Evolutionary conservation across 1,284 basidiomycete genomes (phyloP).

Genomic region (Retiboletus flavoniger): DNA sequence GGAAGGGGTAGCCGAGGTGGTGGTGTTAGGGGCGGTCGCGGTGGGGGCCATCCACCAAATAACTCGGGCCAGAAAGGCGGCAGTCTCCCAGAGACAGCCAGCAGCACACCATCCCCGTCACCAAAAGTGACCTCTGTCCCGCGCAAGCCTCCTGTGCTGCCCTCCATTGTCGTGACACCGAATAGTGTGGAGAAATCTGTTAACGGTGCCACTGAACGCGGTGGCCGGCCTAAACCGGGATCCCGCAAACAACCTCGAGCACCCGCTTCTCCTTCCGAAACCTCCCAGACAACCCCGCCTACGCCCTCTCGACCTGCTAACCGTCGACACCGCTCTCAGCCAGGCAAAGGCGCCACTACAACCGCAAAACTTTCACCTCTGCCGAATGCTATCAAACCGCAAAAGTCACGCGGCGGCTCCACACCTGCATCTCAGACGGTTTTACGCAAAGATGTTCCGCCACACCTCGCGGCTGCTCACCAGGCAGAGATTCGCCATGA

Average conservation of each 20-base stretch:
- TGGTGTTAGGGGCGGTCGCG: slow-evolving; percentile 30
- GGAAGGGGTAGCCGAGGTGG: slow-evolving; percentile 37
- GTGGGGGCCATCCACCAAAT: slow-evolving; percentile 30
- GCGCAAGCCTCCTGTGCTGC: slow-evolving; percentile 20
- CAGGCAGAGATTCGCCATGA: slow-evolving; percentile 52
- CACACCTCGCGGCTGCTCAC: slow-evolving; percentile 51
- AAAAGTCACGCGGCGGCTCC: slow-evolving; percentile 18
- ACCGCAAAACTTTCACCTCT: slow-evolving; percentile 16
- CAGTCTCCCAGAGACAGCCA: slow-evolving; percentile 19
- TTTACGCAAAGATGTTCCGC: slow-evolving; percentile 56
- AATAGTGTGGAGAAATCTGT: slow-evolving; percentile 19
- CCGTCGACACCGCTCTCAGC: slow-evolving; percentile 41
- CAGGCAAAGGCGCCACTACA: slow-evolving; percentile 17
- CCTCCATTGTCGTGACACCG: slow-evolving; percentile 1
- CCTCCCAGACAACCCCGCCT: slow-evolving; percentile 31
- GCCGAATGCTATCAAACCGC: slow-evolving; percentile 22
- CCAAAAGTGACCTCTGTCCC: slow-evolving; percentile 20
- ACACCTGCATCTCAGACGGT: slow-evolving; percentile 37
- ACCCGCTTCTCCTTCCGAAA: slow-evolving; percentile 30
- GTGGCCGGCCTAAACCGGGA: slow-evolving; percentile 34
- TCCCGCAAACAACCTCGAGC: slow-evolving; percentile 39
- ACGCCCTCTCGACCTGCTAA: slow-evolving; percentile 39
- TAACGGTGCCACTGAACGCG: slow-evolving; percentile 27
- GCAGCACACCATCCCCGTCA: slow-evolving; percentile 23
- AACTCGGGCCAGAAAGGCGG: slow-evolving; percentile 31